These are phyloP conservation scores for Halophytophthora batemanensis DNA, from an alignment of 352 stramenopile genomes.

Conservation along the genomic window DNA sequence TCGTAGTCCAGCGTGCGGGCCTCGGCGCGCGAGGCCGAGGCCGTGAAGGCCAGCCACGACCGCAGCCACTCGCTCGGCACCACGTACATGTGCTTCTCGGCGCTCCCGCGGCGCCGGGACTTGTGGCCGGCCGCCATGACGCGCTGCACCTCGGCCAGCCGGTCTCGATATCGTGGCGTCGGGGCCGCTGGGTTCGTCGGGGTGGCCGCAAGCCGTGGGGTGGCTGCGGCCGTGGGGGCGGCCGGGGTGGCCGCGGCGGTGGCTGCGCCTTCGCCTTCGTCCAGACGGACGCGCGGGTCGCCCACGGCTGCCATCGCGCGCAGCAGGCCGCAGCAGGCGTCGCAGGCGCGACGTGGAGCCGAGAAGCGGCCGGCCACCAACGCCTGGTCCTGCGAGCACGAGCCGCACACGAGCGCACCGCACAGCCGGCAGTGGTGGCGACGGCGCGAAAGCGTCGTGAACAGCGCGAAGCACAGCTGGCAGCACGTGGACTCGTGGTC, in stretches of 20 bases:
- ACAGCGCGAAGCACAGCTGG: slow-evolving; percentile 67
- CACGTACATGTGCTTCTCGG: slow-evolving; percentile 53
- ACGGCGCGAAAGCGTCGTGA: slow-evolving; percentile 67
- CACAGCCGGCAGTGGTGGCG: slow-evolving; percentile 82
- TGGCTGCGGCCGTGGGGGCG: slow-evolving; percentile 10
- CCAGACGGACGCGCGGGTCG: slow-evolving; percentile 45
- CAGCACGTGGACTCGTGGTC: slow-evolving; percentile 61
- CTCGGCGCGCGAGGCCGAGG: slow-evolving; percentile 23
- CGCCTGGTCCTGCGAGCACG: slow-evolving; percentile 66
- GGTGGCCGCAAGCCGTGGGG: slow-evolving; percentile 20
- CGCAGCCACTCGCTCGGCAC: slow-evolving; percentile 60
- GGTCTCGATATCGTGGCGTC: slow-evolving; percentile 64
- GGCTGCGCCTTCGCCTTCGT: slow-evolving; percentile 15
- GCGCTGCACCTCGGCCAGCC: slow-evolving; percentile 59
- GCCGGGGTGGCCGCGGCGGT: slow-evolving; percentile 8
- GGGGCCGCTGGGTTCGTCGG: no score
- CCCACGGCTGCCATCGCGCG: slow-evolving; percentile 48
- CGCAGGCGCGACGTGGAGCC: slow-evolving; percentile 50
- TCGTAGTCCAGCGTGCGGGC: slow-evolving; percentile 19
- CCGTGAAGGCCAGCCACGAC: slow-evolving; percentile 63
- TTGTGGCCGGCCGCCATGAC: slow-evolving; percentile 66
- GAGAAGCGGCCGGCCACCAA: slow-evolving; percentile 49
- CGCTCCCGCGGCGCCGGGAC: slow-evolving; percentile 42
- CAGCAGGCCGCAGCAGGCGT: slow-evolving; percentile 58
- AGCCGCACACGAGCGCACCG: slow-evolving; percentile 71